Conservation (phyloP, 2,329 filamentous ascomycete genomes). For the Trichoderma atrobrunneum region DNA sequence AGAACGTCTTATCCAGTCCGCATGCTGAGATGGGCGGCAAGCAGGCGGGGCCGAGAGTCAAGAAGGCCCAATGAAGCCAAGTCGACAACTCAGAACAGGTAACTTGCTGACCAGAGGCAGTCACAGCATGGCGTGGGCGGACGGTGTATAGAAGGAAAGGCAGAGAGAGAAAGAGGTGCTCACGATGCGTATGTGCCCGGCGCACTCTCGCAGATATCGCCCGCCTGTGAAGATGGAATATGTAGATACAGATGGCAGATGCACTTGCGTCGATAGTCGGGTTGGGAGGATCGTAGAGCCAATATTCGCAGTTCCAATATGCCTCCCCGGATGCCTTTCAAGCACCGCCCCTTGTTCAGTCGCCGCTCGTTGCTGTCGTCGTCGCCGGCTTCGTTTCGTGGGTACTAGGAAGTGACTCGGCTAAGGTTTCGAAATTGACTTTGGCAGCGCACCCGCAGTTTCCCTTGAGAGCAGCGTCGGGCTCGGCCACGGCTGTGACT, state of each 20-base stretch:
- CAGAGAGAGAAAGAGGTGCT: slow-evolving; percentile 9
- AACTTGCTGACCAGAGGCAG: slow-evolving; percentile 10
- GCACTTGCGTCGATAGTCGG: background rate
- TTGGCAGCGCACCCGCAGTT: background rate
- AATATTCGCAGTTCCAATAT: slow-evolving; percentile 4
- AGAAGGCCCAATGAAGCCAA: slow-evolving; percentile 14
- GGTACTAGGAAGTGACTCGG: background rate
- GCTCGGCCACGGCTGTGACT: background rate
- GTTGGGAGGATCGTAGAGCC: slow-evolving; percentile 5
- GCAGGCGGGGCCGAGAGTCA: slow-evolving; percentile 16
- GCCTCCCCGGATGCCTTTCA: slow-evolving; percentile 2
- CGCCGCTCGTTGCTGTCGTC: background rate
- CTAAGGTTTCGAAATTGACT: slow-evolving; percentile 9
- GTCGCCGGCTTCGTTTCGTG: background rate
- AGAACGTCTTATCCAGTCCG: slow-evolving; percentile 10
- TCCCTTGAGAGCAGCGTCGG: background rate
- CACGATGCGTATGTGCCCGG: slow-evolving; percentile 13
- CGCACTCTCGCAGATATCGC: background rate
- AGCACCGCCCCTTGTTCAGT: background rate
- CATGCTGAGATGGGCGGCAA: slow-evolving; percentile 18
- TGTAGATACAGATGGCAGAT: background rate
- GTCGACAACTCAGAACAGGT: slow-evolving; percentile 2
- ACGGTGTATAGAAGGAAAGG: background rate
- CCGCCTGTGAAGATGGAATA: background rate
- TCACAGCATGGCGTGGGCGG: slow-evolving; percentile 17